Evolutionary conservation across 129 eudicot genomes (phyloP).

Genomic region (Solidago caesia): DNA sequence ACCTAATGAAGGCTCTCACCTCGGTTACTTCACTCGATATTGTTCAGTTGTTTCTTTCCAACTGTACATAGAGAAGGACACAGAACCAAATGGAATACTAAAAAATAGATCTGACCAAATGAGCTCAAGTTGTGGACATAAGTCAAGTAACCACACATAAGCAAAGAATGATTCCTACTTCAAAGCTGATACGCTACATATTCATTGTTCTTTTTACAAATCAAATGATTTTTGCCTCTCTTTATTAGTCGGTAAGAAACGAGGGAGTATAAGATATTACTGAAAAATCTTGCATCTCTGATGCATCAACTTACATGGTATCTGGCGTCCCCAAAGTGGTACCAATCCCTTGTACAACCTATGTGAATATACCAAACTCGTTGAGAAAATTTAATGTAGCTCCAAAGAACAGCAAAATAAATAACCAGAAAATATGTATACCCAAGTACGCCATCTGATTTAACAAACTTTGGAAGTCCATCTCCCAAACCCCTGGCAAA

Average conservation of each 20-base stretch:
- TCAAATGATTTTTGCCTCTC: neutral
- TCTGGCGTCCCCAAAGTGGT: conserved; percentile 95
- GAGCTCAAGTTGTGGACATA: no score
- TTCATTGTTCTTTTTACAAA: neutral
- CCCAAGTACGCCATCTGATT: conserved; percentile 87
- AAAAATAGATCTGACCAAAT: no score
- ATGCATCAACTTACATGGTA: conserved; percentile 72
- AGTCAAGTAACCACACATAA: neutral
- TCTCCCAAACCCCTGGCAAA: conserved; percentile 88
- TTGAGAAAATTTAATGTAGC: neutral
- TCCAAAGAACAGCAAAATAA: neutral
- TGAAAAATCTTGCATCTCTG: neutral
- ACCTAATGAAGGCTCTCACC: no score
- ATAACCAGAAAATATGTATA: conserved; percentile 20
- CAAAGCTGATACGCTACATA: neutral
- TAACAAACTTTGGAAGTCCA: conserved; percentile 80
- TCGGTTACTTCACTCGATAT: no score
- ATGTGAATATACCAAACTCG: conserved; percentile 19
- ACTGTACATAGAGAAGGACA: no score
- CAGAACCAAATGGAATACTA: no score
- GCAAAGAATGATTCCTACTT: neutral
- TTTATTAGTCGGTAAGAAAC: neutral
- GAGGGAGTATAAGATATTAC: neutral
- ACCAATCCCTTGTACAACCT: conserved; percentile 88
- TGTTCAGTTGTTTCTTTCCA: no score